These are phyloP conservation scores for Lichenothelia convexa DNA, from an alignment of 495 filamentous ascomycete species.

Conservation along the genomic window DNA sequence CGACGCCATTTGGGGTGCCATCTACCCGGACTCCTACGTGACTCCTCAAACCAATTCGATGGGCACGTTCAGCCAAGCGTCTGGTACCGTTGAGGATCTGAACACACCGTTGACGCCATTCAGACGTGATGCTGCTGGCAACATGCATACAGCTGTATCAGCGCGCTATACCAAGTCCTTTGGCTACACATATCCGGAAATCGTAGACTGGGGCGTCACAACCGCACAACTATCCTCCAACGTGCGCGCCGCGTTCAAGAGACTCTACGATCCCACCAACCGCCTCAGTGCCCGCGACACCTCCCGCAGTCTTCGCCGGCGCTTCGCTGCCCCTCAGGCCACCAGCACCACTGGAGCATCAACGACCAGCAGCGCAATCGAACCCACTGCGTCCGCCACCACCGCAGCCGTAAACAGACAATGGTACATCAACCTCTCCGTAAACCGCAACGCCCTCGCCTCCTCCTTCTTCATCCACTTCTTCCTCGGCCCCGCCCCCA, in stretches of 20 bases:
- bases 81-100: slow-evolving; percentile 8
- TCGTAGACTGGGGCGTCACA: slow-evolving; percentile 11
- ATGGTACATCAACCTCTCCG: slow-evolving; percentile 2
- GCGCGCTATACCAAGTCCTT: slow-evolving; percentile 10
- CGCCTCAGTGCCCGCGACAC: slow-evolving; percentile 4
- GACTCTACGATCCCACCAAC: slow-evolving; percentile 12
- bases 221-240: slow-evolving; percentile 7
- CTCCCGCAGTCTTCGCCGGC: background rate
- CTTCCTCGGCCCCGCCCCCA: slow-evolving; percentile 6
- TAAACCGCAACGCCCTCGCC: slow-evolving; percentile 11
- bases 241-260: too few relatives aligned
- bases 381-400: too few relatives aligned
- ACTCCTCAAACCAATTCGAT: slow-evolving; percentile 7
- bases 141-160: slow-evolving; percentile 12
- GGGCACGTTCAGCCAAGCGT: slow-evolving; percentile 9
- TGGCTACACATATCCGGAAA: slow-evolving; percentile 16
- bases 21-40: slow-evolving; percentile 10
- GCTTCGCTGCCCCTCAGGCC: background rate
- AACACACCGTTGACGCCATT: slow-evolving; percentile 12
- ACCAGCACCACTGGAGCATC: background rate
- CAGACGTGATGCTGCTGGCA: slow-evolving; percentile 11
- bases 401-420: too few relatives aligned
- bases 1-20: slow-evolving; percentile 14
- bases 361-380: too few relatives aligned
- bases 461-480: slow-evolving; percentile 13